Evolutionary conservation across 768 basidiomycete genomes (phyloP), one percentile per base, ranked within the genome.

Genomic region (Amanita muscaria): DNA sequence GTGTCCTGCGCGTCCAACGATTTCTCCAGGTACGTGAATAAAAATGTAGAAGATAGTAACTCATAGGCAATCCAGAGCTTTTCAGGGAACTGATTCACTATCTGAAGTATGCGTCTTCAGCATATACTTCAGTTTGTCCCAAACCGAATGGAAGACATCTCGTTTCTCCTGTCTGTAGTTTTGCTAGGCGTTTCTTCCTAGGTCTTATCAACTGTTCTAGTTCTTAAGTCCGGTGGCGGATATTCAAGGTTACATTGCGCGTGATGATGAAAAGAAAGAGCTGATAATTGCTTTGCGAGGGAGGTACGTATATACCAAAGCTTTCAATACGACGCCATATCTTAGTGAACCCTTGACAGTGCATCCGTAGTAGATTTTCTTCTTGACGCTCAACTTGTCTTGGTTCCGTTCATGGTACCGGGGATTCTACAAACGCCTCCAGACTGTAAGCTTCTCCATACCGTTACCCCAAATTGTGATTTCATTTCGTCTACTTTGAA

Each of bases 61-160:
- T 12, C 11, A 32, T 15, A 12, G 15, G 5, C 18, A 11, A 33
- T 42, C 10, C 47, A 70, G 69, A 66, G 21, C 53, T 64, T 5
- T 74, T 65, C 51, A 54, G 68, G 25, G 64, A 74, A 44, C 60
- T 78, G 5, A 55, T 73, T 1, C 66, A 69, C 49, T 76, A 77
- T 60, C 72, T 74, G 64, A 73, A 74, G 56, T 77, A 75, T 47
- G 71, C 76, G 1, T 71, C 75, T 9, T 74, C 73, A 5, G 69
- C 72, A 3, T 77, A 76, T 46, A 56, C 49, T 24, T 38, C 58
- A 0, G 44, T 74, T 16, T 78, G 76, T 46, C 66, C 67, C 5
- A 62, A 64, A 10, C 76, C 75, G 2, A 75, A 76, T 51, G 73
- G 74, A 18, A 71, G 72, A 23, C 59, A 49, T 21, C 57, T 67